Conservation (phyloP, 768 basidiomycete genomes). For the Butyriboletus loyo region DNA sequence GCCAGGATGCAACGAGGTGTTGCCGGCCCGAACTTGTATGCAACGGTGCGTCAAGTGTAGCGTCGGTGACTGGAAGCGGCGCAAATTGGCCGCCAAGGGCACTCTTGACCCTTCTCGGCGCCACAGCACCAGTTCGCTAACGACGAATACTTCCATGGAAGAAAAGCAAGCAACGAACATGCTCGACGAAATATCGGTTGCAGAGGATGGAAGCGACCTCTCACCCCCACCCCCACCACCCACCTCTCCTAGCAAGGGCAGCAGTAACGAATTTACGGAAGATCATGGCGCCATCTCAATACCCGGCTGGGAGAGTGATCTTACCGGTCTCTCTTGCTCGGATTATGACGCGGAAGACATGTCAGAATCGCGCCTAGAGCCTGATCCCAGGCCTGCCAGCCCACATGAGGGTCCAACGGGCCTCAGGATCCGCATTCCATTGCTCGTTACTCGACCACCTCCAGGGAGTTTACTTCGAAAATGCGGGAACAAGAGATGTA, state of each 20-base stretch:
- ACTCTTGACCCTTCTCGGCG: background rate
- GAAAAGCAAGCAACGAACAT: background rate
- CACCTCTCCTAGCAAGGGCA: constrained; percentile 2
- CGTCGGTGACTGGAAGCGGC: constrained; percentile 19
- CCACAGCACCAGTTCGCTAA: background rate
- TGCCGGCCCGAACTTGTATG: constrained; percentile 4
- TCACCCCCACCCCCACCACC: background rate
- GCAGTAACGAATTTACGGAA: background rate
- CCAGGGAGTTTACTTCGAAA: constrained; percentile 11
- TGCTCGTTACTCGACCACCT: constrained; percentile 17
- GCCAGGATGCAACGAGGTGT: constrained; percentile 12
- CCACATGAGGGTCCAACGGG: background rate
- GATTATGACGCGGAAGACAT: constrained; percentile 4
- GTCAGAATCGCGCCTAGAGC: background rate
- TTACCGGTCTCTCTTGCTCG: constrained; percentile 19
- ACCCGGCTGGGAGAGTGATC: constrained; percentile 25
- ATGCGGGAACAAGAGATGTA: constrained; percentile 37
- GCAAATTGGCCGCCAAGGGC: background rate
- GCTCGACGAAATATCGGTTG: background rate
- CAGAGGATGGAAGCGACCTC: background rate
- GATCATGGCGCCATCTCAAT: background rate
- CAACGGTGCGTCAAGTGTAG: constrained; percentile 21
- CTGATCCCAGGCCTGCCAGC: background rate
- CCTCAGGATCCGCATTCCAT: constrained; percentile 24
- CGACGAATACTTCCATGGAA: background rate